Evolutionary conservation across 2,329 filamentous ascomycete species (phyloP), one percentile per base, ranked within the genome.

Genomic region (Colletotrichum sp.): DNA sequence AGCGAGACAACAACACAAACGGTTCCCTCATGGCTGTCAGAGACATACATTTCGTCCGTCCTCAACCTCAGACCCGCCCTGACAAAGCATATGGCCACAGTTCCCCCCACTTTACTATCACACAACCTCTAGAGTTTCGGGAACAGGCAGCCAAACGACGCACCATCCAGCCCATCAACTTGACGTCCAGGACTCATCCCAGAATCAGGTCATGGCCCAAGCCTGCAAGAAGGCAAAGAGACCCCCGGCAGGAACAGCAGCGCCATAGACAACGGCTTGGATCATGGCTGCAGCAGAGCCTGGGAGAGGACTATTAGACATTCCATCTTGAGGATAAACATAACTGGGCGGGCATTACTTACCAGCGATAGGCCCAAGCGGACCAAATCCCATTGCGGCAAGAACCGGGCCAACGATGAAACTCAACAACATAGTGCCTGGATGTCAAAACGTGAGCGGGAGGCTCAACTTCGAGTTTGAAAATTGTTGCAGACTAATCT

Each of bases 11-110:
- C 0, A 43, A 48, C 0, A 7, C 10, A 48, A 48, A 48, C 43
- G n/a, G 21, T 0, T 13, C 0, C 6, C 6, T 21, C 0, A 0
- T 13, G 3, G 43, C n/a, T 48, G n/a, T 13, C 4, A 0, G 10
- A 48, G 43, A 13, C 43, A 48, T 13, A 48, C 43, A 21, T 48
- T n/a, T 43, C 38, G 18, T 43, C 43, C 8, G 9, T 48, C 38
- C 38, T 12, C 9, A 48, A 48, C 18, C 38, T 1, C 1, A 48
- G 1, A 7, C 1, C 38, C 38, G 10, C 10, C 43, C 18, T 48
- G 43, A 48, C 43, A 48, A 48, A 48, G 18, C 0, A 48, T 4
- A 48, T 2, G 0, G n/a, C 43, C n/a, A 48, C 10, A 48, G 10
- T 21, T 3, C 2, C 43, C n/a, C n/a, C 10, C 9, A 12, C 18